Percentiles rank a stretch among this genome's conserved stretches.
Evolutionary conservation across 2,329 filamentous ascomycete genomes (phyloP).

Genomic region (Kalaharituber pfeilii): DNA sequence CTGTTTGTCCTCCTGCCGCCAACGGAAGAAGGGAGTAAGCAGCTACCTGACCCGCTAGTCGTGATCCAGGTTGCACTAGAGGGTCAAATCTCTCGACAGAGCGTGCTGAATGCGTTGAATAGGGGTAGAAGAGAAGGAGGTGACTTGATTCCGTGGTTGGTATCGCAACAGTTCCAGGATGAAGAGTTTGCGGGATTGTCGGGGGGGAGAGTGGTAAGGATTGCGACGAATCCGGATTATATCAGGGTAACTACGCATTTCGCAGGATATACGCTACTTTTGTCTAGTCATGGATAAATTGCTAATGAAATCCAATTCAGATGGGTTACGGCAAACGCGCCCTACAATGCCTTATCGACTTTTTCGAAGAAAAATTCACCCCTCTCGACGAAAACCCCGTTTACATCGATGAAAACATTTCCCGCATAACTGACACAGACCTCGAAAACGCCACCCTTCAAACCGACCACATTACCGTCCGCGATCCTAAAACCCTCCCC

Average conservation of each 20-base stretch:
- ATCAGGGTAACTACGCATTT: constrained; percentile 6
- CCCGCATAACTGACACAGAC: constrained; percentile 66
- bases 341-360: constrained; percentile 70
- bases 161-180: constrained; percentile 95
- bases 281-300: constrained; percentile 33
- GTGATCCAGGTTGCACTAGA: constrained; percentile 90
- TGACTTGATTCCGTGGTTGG: constrained; percentile 91
- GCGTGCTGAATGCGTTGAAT: constrained; percentile 74
- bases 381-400: constrained; percentile 55
- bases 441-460: constrained; percentile 58
- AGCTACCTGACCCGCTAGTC: constrained; percentile 79
- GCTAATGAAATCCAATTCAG: too few relatives aligned
- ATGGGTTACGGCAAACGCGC: constrained; percentile 93
- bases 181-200: constrained; percentile 89
- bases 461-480: constrained; percentile 73
- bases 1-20: constrained; percentile 87
- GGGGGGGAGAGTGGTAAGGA: constrained; percentile 78
- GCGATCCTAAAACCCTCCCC: constrained; percentile 87
- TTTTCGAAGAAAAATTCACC: constrained; percentile 86
- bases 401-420: constrained; percentile 44
- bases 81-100: constrained; percentile 84
- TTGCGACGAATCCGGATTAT: constrained; percentile 79
- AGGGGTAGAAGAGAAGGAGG: constrained; percentile 77
- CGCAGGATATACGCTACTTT: background rate
- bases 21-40: constrained; percentile 55